A percentile compares a stretch with the other conserved stretches of the same genome.
Conservation (phyloP, 2,329 filamentous ascomycete species). For the Venturia carpophila region DNA sequence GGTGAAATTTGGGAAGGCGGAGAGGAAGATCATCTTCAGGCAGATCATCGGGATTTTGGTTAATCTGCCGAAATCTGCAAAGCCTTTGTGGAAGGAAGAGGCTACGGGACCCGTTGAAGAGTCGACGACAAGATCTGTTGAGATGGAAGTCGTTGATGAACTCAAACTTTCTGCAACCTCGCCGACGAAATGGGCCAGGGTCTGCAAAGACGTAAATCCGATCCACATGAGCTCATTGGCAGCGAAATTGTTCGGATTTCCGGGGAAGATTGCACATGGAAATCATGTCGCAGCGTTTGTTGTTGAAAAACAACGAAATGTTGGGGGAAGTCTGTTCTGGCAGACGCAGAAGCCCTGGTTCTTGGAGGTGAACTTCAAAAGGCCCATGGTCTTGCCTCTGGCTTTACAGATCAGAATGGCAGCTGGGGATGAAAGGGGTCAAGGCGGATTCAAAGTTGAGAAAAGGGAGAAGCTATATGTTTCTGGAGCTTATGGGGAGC, state of each 20-base stretch:
- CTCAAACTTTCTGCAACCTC: not conserved
- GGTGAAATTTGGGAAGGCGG: not conserved
- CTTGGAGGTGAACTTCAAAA: not conserved
- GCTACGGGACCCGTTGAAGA: not conserved
- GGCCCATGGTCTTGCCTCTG: not conserved
- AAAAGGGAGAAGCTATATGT: not conserved
- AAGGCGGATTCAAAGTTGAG: not conserved
- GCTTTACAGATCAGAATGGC: not conserved
- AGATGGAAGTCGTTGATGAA: not conserved
- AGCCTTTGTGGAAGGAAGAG: not conserved
- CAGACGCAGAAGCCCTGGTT: not conserved
- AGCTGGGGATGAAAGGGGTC: not conserved
- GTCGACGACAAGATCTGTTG: not conserved
- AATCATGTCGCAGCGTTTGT: conserved; percentile 4
- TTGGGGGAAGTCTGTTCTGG: not conserved
- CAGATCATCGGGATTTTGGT: not conserved
- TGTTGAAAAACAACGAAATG: not conserved
- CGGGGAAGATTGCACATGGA: not conserved
- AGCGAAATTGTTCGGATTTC: not conserved
- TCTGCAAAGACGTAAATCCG: conserved; percentile 2
- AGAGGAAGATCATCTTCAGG: not conserved
- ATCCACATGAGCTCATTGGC: conserved; percentile 5
- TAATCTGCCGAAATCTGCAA: not conserved
- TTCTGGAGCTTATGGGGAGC: not conserved
- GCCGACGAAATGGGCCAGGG: not conserved